Base-by-base conservation (phyloP, 495 filamentous ascomycete genomes). In the Aspergillus ostianus region DNA sequence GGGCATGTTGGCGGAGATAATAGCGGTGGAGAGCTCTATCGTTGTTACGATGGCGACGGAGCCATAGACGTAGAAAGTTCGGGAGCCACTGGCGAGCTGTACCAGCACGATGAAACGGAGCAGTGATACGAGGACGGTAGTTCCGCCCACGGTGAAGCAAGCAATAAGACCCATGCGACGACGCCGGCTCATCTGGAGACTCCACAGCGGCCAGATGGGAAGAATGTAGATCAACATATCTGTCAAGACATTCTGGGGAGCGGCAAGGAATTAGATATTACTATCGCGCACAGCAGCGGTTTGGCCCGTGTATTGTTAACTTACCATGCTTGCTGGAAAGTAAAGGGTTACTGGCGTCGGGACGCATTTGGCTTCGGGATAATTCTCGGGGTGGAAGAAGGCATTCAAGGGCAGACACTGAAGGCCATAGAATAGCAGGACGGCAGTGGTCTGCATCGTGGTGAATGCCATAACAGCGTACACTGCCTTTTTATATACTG, bases 1-100 rank as follows among this genome's bases (percentile, higher is more conserved):
- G n/a, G 56, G 56, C 20, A 51, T 51, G 26, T 58, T 58, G 7
- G 56, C 49, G 2, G 56, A 27, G 29, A 58, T 58, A 18, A 58
- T 58, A 1, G 56, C 56, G 32, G 51, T 51, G 13, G 29, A 52
- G 12, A 58, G 49, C 23, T 58, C 56, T 4, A 58, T 51, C 5
- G 56, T 51, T 1, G 56, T 52, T 1, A 58, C 44, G 7, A 58
- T 53, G 6, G 51, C 56, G 20, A 58, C 51, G 12, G 36, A 46
- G 3, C 56, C 56, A n/a, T 52, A 51, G 13, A 53, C 51, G 45
- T 58, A 58, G 13, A 45, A 45, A 0, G 51, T 52, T 18, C 51
- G 23, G 10, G 56, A 51, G 51, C 51, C 51, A 9, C 49, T 51
- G 48, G 49, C 56, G 4, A 58, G 51, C 12, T 52, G 48, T 7